Evolutionary conservation across 495 filamentous ascomycete species (phyloP).

Genomic region (Neurospora sp.): DNA sequence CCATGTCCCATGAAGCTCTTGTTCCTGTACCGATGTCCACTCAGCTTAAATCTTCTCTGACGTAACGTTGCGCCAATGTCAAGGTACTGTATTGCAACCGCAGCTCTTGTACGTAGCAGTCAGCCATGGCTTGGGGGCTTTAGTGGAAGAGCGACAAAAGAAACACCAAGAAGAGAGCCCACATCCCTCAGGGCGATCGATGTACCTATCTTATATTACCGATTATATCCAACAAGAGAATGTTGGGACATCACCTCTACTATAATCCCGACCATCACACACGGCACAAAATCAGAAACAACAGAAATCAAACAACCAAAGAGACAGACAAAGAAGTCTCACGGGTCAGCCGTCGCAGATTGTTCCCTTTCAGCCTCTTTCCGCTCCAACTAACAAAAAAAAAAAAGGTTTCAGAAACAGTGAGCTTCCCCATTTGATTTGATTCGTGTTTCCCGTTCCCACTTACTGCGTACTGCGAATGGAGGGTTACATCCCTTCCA

Average conservation of each 20-base stretch:
- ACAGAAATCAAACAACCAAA: neutral
- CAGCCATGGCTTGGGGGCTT: no score
- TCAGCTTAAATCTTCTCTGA: neutral
- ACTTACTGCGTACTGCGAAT: neutral
- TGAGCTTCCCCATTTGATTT: neutral
- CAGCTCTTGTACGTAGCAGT: neutral
- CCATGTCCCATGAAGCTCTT: slow-evolving; percentile 32
- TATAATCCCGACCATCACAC: neutral
- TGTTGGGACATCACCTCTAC: neutral
- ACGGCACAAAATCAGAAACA: neutral
- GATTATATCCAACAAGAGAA: neutral
- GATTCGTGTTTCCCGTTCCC: neutral
- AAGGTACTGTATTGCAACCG: neutral
- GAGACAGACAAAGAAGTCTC: neutral
- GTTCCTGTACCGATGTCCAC: neutral
- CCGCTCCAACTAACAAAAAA: neutral
- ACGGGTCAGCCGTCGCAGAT: neutral
- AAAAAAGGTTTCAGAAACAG: neutral
- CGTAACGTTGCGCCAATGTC: slow-evolving; percentile 22
- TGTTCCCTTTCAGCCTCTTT: neutral
- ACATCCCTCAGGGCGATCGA: neutral
- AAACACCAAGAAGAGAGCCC: neutral
- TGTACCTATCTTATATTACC: neutral
- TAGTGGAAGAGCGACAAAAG: no score
- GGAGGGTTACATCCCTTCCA: neutral